Conservation (phyloP, 768 basidiomycete genomes). For the Termitomyces sp. region DNA sequence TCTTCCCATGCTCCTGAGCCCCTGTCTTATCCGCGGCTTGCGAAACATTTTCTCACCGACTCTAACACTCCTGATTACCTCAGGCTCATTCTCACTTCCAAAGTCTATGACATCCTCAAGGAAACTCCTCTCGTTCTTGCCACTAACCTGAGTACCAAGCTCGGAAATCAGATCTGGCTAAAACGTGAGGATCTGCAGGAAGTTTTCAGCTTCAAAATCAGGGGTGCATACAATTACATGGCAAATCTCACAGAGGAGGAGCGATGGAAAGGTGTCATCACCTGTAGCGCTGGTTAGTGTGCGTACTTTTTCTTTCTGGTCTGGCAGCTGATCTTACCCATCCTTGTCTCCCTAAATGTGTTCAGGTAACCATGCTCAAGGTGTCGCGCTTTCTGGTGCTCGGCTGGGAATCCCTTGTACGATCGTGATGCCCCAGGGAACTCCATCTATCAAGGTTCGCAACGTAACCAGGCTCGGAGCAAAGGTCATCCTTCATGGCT, state of each 20-base stretch:
- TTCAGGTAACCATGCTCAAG: slow-evolving; percentile 96
- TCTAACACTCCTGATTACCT: slow-evolving; percentile 81
- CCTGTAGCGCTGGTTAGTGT: slow-evolving; percentile 95
- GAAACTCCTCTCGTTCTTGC: slow-evolving; percentile 90
- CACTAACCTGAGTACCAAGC: slow-evolving; percentile 75
- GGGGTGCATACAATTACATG: slow-evolving; percentile 99
- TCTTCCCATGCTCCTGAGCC: slow-evolving; percentile 65
- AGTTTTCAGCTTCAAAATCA: slow-evolving; percentile 98
- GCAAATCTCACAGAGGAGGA: slow-evolving; percentile 82
- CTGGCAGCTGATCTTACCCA: slow-evolving; percentile 6
- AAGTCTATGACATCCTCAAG: slow-evolving; percentile 84
- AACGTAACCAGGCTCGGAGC: slow-evolving; percentile 95
- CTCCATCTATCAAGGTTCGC: slow-evolving; percentile 92
- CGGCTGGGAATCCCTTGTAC: slow-evolving; percentile 89
- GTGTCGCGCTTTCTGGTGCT: slow-evolving; percentile 91
- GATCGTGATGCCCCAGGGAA: slow-evolving; percentile 97
- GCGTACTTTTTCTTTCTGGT: slow-evolving; percentile 30
- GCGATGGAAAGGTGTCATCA: slow-evolving; percentile 95
- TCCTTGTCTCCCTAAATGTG: neutral
- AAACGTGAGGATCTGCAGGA: slow-evolving; percentile 97
- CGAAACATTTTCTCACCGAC: slow-evolving; percentile 57
- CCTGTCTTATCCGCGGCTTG: slow-evolving; percentile 59
- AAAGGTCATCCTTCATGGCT: slow-evolving; percentile 88
- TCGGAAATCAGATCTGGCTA: slow-evolving; percentile 93
- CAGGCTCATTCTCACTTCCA: slow-evolving; percentile 80